Conservation (phyloP, 192 early-diverging fungal genomes). For the Pilobolus umbonatus region DNA sequence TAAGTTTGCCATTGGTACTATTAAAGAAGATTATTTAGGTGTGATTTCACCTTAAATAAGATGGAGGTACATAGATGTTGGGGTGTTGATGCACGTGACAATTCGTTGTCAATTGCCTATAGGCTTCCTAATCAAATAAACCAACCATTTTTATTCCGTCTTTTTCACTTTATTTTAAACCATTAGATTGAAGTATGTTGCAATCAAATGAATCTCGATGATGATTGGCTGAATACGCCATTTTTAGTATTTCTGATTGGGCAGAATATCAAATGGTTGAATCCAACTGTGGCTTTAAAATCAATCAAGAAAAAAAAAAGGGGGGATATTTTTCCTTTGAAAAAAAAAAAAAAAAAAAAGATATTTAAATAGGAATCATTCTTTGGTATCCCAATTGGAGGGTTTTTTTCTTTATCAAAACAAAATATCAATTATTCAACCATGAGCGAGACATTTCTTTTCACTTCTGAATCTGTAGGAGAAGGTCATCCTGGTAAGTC, state of each 20-base stretch:
- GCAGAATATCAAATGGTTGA: too few relatives aligned
- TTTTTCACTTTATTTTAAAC: too few relatives aligned
- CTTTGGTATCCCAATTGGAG: slow-evolving; percentile 9
- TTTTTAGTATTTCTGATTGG: not conserved
- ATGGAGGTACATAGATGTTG: not conserved
- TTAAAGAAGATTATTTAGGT: slow-evolving; percentile 96
- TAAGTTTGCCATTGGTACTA: slow-evolving; percentile 91
- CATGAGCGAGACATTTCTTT: slow-evolving; percentile 86
- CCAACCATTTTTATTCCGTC: too few relatives aligned
- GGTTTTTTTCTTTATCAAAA: slow-evolving; percentile 13
- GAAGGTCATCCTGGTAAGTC: slow-evolving; percentile 93
- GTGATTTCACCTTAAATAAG: slow-evolving; percentile 43
- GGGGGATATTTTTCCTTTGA: not conserved
- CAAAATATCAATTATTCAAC: not conserved
- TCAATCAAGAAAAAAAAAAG: not conserved
- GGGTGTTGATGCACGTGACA: too few relatives aligned
- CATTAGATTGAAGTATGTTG: not conserved
- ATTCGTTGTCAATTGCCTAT: too few relatives aligned
- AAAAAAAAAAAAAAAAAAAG: too few relatives aligned
- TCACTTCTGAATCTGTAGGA: slow-evolving; percentile 99
- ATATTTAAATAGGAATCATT: too few relatives aligned
- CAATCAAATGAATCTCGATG: not conserved
- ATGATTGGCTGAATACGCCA: not conserved
- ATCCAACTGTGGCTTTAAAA: not conserved
- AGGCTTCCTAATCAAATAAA: too few relatives aligned